phyloP scores from a whole-genome alignment of 1,139 yeast genomes.

The Saccharomyces pastorianus region DNA sequence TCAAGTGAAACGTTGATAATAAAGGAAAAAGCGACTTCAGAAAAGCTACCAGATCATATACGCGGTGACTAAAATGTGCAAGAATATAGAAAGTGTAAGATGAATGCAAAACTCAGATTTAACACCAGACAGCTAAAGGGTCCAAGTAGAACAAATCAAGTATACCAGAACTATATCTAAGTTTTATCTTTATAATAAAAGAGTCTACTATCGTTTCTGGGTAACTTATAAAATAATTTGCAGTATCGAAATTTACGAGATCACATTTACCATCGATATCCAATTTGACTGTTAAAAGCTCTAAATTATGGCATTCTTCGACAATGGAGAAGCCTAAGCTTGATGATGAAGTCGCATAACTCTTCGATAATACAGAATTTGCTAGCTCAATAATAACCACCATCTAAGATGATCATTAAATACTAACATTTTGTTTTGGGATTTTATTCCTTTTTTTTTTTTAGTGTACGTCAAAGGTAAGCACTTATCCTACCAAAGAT shows the following conservation, averaged over 20 bases:
- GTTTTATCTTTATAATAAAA: too few relatives aligned
- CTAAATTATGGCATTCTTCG: not conserved
- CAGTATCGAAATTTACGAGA: not conserved
- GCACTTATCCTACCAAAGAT: conserved; percentile 99
- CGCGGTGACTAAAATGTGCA: not conserved
- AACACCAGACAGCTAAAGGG: not conserved
- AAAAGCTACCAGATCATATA: not conserved
- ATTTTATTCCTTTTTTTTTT: conserved; percentile 8
- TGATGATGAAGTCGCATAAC: not conserved
- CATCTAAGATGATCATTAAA: not conserved
- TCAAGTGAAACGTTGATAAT: not conserved
- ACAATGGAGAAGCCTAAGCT: not conserved
- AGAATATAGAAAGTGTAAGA: not conserved
- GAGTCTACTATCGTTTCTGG: not conserved
- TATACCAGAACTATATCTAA: not conserved
- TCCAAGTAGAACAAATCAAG: not conserved
- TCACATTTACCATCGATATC: not conserved
- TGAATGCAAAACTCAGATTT: not conserved
- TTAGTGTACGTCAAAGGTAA: conserved; percentile 99
- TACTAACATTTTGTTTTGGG: not conserved
- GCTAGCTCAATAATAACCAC: not conserved
- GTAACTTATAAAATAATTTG: not conserved
- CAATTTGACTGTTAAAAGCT: not conserved
- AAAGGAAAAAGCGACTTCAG: not conserved
- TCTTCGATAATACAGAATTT: not conserved